Evolutionary conservation across 2,329 filamentous ascomycete genomes (phyloP), one percentile per base, ranked within the genome.

Genomic region (Fusarium verticillioides): DNA sequence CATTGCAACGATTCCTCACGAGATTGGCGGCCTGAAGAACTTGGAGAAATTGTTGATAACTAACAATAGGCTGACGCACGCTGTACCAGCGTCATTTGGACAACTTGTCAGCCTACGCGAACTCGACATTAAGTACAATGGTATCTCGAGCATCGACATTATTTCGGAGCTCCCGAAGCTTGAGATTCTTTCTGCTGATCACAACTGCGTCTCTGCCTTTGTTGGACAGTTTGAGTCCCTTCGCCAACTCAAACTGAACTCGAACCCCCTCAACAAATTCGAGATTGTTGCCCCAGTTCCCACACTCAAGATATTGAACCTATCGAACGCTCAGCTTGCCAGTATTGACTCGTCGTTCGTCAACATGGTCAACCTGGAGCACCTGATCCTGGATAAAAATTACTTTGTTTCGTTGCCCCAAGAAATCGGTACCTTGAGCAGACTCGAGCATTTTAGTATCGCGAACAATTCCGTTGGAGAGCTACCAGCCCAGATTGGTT

Each of bases 211-310:
- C 53, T 97, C 95, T 1, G 92, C 93, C 54, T 98, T 98, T 78
- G 91, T 93, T 71, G 95, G 95, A 44, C 91, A 90, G n/a, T 99
- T 99, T 78, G 88, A 93, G 50, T 93, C 92, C 73, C 89, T 99
- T 28, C 91, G 95, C 63, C 92, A 93, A 43, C 86, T 99, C 62
- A 94, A 96, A 78, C 86, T 99, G 71, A 97, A 99, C 80, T 95
- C 96, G 69, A 98, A 97, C 79, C 96, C 96, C 2, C 90, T 99
- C 70, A 98, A 96, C 21, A 94, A 95, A 70, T 99, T 99, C 74
- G 94, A 97, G 76, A 89, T 99, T 46, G 90, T 89, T 53, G 87
- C 89, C 39, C 88, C 93, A 5, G 90, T 97, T 21, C 93, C 94
- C 21, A 96, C 94, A 1, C 84, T 99, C 37, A 96, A 94, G 72